Percentiles rank a stretch among this genome's conserved stretches.
These are phyloP conservation scores for Parmelia sp. DNA, from an alignment of 495 filamentous ascomycete species.

Conservation along the genomic window DNA sequence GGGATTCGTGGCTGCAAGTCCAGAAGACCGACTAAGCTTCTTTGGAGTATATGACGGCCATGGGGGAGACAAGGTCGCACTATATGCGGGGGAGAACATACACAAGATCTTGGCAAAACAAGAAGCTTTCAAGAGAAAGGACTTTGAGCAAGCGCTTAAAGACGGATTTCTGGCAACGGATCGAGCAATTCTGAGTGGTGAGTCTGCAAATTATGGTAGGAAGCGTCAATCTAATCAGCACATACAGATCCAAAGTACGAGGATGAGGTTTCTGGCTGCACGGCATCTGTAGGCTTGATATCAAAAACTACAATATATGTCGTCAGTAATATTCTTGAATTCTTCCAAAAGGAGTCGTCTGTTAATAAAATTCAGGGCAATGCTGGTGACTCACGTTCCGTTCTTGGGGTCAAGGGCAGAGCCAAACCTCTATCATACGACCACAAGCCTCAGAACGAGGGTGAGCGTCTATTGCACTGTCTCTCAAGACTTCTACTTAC, in stretches of 20 bases:
- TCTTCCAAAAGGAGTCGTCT: not conserved
- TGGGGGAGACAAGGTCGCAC: conserved; percentile 90
- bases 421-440: conserved; percentile 96
- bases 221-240: conserved; percentile 20
- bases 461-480: conserved; percentile 41
- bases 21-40: conserved; percentile 75
- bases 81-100: conserved; percentile 87
- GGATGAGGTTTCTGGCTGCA: conserved; percentile 97
- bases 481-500: conserved; percentile 12
- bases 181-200: conserved; percentile 90
- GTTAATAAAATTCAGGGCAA: conserved; percentile 62
- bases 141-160: conserved; percentile 93
- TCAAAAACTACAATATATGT: conserved; percentile 89
- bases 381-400: conserved; percentile 89
- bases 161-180: conserved; percentile 97
- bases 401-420: conserved; percentile 89
- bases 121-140: conserved; percentile 80
- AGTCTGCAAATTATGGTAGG: conserved; percentile 25
- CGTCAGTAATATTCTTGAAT: conserved; percentile 49
- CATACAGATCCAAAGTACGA: conserved; percentile 84
- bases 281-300: conserved; percentile 83
- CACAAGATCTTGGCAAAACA: conserved; percentile 92
- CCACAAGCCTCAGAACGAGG: conserved; percentile 98
- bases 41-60: conserved; percentile 98
- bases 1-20: conserved; percentile 52